Base-by-base conservation (phyloP, 306 rosid species). In the Hippophae rhamnoides region DNA sequence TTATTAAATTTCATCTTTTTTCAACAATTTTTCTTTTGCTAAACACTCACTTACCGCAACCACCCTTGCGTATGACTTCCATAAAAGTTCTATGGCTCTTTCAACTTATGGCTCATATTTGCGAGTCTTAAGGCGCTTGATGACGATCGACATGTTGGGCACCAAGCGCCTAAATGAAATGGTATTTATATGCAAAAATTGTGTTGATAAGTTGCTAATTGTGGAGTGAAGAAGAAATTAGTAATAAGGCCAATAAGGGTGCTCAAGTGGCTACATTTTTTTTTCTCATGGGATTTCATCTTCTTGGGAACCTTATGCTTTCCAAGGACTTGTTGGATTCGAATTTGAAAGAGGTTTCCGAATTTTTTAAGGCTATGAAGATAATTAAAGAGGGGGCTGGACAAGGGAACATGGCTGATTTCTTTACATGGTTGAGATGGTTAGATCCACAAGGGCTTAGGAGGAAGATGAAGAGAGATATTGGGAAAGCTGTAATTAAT, bases 251-350 rank as follows among this genome's bases (percentile, higher is more conserved):
- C 42, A 47, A 11, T 26, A 11, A 47, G 47, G 3, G 82, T 67
- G 41, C 41, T 84, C 7, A 75, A 81, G 23, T 74, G 81, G 60
- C 70, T 81, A 0, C 63, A 75, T 0, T 82, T 72, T 10, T 67
- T 3, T 82, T 79, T 25, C 57, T 82, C 6, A 75, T 69, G 86
- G 54, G 68, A 3, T 85, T 82, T 48, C 82, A 85, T 51, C 43
- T 85, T 46, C 62, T 85, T 8, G 93, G 86, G 13, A 85, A 82
- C 56, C 65, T 85, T 13, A 70, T 85, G 81, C 40, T 85, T 31
- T 82, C 89, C 0, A 67, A 62, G n/a, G 84, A 82, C 56, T n/a
- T 85, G 60, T 57, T 72, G 23, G 79, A 70, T 9, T 82, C 83
- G 7, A 70, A 72, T 1, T 74, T 80, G 5, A 69, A 65, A 1